phyloP scores from a whole-genome alignment of 495 filamentous ascomycete species.

The Amphirosellinia nigrospora region DNA sequence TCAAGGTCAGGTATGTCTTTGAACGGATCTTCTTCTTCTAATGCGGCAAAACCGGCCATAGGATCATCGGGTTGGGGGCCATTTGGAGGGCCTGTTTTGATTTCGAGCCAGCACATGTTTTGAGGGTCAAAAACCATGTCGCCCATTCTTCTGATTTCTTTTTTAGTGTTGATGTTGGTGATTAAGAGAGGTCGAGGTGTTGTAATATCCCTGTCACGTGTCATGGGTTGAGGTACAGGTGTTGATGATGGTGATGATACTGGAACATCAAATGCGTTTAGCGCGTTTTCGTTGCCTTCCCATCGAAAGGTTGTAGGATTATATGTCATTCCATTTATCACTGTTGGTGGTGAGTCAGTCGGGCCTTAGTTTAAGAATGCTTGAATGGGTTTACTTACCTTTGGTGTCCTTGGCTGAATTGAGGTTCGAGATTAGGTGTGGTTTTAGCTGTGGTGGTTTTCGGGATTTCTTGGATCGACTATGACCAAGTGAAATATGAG shows the following conservation, averaged over 20 bases:
- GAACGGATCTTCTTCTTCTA: constrained; percentile 68
- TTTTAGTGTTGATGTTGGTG: constrained; percentile 75
- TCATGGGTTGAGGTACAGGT: constrained; percentile 53
- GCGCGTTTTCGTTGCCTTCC: constrained; percentile 93
- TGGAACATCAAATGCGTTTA: constrained; percentile 73
- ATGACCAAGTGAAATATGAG: constrained; percentile 36
- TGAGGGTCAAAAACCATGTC: constrained; percentile 98
- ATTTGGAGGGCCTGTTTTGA: constrained; percentile 51
- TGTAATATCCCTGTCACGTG: constrained; percentile 58
- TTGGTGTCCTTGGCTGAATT: constrained; percentile 55
- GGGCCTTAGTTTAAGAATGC: constrained; percentile 4
- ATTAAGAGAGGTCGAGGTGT: constrained; percentile 91
- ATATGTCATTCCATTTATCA: constrained; percentile 92
- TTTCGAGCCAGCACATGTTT: constrained; percentile 93
- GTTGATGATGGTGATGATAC: constrained; percentile 54
- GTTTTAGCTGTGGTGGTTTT: constrained; percentile 60
- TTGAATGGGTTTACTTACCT: constrained; percentile 42
- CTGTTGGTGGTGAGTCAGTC: constrained; percentile 52
- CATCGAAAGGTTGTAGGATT: constrained; percentile 84
- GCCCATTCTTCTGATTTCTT: constrained; percentile 86
- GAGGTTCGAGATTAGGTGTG: constrained; percentile 57
- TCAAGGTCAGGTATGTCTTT: constrained; percentile 63
- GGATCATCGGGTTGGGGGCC: constrained; percentile 51
- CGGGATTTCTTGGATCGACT: constrained; percentile 60
- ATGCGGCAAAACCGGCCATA: constrained; percentile 78